Evolutionary conservation across 441 rosid genomes (phyloP).

Genomic region (Croton laevigatus): DNA sequence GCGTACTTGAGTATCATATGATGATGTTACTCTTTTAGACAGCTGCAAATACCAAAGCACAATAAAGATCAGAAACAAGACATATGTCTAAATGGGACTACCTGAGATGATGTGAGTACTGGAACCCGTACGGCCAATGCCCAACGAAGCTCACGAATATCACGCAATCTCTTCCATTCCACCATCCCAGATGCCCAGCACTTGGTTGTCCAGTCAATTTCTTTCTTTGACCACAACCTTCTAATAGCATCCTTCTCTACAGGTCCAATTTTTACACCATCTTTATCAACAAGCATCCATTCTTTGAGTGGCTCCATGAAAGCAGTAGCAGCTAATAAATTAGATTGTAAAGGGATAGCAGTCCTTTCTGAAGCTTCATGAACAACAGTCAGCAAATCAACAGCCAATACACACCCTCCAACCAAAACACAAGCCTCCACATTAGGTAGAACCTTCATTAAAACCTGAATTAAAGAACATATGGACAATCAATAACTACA

Average conservation of each 20-base stretch:
- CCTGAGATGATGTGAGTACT: conserved; percentile 96
- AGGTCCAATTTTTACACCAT: conserved; percentile 88
- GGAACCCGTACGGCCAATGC: conserved; percentile 91
- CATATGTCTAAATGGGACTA: conserved; percentile 28
- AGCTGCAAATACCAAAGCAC: conserved; percentile 15
- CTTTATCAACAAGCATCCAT: conserved; percentile 87
- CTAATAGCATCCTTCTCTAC: conserved; percentile 95
- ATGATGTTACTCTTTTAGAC: neutral
- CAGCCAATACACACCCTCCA: conserved; percentile 97
- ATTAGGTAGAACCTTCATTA: conserved; percentile 89
- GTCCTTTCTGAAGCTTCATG: conserved; percentile 99
- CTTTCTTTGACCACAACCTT: conserved; percentile 95
- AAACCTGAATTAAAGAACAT: conserved; percentile 55
- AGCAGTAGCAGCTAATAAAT: conserved; percentile 96
- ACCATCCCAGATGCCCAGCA: conserved; percentile 97
- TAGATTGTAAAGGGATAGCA: conserved; percentile 94
- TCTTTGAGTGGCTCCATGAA: conserved; percentile 99
- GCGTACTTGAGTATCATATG: conserved; percentile 3
- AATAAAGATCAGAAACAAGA: conserved; percentile 20
- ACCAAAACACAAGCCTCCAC: conserved; percentile 95
- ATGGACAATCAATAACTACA: conserved; percentile 17
- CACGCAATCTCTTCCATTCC: conserved; percentile 96
- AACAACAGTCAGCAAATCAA: conserved; percentile 88
- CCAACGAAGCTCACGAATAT: conserved; percentile 99
- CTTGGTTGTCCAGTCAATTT: conserved; percentile 86